phyloP scores from a whole-genome alignment of 1,284 basidiomycete species.

The Rhodofomes roseus region DNA sequence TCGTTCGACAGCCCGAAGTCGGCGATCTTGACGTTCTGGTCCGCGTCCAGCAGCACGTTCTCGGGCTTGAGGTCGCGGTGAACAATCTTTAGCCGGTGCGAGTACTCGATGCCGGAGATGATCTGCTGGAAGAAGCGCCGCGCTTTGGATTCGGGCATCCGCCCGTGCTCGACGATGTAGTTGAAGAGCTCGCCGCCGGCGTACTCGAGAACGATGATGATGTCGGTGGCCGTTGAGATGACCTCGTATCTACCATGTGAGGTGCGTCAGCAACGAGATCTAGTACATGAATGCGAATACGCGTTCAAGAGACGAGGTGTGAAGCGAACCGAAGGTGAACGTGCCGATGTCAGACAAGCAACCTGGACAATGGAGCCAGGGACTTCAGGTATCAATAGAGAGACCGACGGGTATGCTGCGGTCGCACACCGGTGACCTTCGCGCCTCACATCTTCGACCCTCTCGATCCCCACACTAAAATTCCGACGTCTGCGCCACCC shows the following conservation, averaged over 20 bases:
- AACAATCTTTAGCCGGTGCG: constrained; percentile 91
- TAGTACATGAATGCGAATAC: not conserved
- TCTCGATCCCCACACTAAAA: too few relatives aligned
- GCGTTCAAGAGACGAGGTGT: too few relatives aligned
- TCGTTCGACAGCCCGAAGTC: constrained; percentile 95
- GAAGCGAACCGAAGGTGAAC: too few relatives aligned
- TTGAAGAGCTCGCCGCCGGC: constrained; percentile 94
- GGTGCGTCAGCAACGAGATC: not conserved
- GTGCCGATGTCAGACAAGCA: too few relatives aligned
- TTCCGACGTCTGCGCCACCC: too few relatives aligned
- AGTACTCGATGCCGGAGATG: constrained; percentile 94
- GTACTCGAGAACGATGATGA: constrained; percentile 95
- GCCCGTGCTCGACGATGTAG: constrained; percentile 87
- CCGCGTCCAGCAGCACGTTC: constrained; percentile 78
- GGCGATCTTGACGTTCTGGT: constrained; percentile 89
- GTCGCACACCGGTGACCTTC: too few relatives aligned
- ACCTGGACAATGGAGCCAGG: too few relatives aligned
- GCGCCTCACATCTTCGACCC: too few relatives aligned
- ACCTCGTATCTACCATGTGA: constrained; percentile 79
- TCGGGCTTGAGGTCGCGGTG: constrained; percentile 96
- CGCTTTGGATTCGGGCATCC: constrained; percentile 83
- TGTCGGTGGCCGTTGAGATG: constrained; percentile 89
- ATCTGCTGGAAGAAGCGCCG: constrained; percentile 95
- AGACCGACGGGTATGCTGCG: too few relatives aligned
- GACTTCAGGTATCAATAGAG: too few relatives aligned